These are phyloP conservation scores for Vaccinium corymbosum DNA, from an alignment of 148 eudicot genomes.

Conservation along the genomic window DNA sequence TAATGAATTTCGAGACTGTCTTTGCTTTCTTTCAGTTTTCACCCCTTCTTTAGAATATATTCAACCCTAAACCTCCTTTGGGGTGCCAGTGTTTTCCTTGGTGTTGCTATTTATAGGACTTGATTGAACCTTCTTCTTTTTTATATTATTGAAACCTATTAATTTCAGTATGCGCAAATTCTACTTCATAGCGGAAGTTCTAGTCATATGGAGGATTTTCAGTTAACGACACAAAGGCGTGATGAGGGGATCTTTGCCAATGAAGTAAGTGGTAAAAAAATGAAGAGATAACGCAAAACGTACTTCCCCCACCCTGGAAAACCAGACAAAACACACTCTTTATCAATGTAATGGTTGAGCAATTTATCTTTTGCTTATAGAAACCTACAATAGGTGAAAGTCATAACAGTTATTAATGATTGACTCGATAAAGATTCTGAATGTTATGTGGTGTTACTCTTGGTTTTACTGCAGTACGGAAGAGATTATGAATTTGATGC, in stretches of 20 bases:
- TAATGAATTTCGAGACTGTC: neutral
- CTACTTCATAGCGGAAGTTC: constrained; percentile 1
- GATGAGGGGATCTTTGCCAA: neutral
- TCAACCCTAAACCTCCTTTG: neutral
- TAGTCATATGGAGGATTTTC: constrained; percentile 1
- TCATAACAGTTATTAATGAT: neutral
- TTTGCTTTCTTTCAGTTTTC: neutral
- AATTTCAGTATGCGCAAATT: neutral
- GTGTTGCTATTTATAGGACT: neutral
- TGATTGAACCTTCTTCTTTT: neutral
- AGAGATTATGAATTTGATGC: constrained; percentile 48
- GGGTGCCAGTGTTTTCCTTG: neutral
- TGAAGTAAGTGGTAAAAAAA: neutral
- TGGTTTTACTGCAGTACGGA: constrained; percentile 27
- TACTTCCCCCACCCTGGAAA: neutral
- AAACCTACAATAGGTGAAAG: neutral
- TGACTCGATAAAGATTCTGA: neutral
- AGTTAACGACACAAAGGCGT: neutral
- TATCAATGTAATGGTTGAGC: neutral
- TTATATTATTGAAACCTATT: neutral
- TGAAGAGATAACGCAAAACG: neutral
- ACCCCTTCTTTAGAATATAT: too few species aligned
- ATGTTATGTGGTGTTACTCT: neutral
- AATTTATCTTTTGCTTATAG: neutral
- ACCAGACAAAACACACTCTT: neutral